A percentile compares a stretch with the other conserved stretches of the same genome.
These are phyloP conservation scores for Verticillium zaregamsianum DNA, from an alignment of 2,329 filamentous ascomycete genomes.

Conservation along the genomic window DNA sequence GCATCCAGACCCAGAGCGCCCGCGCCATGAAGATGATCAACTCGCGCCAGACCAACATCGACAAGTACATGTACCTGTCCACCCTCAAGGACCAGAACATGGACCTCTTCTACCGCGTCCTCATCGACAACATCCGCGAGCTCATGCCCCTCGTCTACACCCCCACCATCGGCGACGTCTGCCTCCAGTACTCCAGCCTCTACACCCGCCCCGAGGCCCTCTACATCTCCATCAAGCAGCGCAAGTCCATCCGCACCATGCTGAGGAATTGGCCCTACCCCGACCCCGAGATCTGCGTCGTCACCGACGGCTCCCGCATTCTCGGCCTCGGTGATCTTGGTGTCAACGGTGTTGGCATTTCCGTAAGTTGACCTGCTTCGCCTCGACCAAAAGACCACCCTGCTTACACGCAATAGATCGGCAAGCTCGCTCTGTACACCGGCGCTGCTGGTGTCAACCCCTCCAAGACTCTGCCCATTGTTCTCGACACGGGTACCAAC, in stretches of 20 bases:
- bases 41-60: slow-evolving; percentile 64
- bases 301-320: slow-evolving; percentile 92
- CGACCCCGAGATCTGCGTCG: slow-evolving; percentile 90
- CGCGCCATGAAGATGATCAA: slow-evolving; percentile 72
- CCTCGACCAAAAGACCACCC: neutral
- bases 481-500: slow-evolving; percentile 62
- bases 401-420: slow-evolving; percentile 52
- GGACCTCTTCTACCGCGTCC: slow-evolving; percentile 78
- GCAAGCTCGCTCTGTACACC: slow-evolving; percentile 93
- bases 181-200: slow-evolving; percentile 90
- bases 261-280: slow-evolving; percentile 89
- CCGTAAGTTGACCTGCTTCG: slow-evolving; percentile 48
- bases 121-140: slow-evolving; percentile 73
- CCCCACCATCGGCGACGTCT: slow-evolving; percentile 91
- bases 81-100: slow-evolving; percentile 70
- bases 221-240: slow-evolving; percentile 94
- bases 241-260: slow-evolving; percentile 82
- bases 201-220: slow-evolving; percentile 93
- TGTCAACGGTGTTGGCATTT: slow-evolving; percentile 96
- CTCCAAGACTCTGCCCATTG: slow-evolving; percentile 71
- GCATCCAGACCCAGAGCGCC: slow-evolving; percentile 54
- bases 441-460: slow-evolving; percentile 93
- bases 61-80: slow-evolving; percentile 82
- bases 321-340: slow-evolving; percentile 92
- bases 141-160: slow-evolving; percentile 84